Conservation (phyloP, 768 basidiomycete genomes). For the Melanogaster broomeanus region DNA sequence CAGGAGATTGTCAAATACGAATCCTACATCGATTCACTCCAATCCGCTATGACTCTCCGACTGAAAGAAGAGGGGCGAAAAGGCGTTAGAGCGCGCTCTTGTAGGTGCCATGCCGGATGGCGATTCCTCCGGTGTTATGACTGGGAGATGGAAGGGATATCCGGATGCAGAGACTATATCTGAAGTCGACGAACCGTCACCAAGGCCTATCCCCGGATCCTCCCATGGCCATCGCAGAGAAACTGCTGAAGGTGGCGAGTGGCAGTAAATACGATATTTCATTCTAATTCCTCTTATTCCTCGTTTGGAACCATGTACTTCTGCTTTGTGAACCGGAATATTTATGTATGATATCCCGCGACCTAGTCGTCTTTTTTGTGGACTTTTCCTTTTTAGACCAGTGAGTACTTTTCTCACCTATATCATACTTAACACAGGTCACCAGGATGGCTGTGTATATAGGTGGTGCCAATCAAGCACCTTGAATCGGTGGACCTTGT, state of each 20-base stretch:
- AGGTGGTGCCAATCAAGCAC: no score
- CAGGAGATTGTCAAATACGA: slow-evolving; percentile 96
- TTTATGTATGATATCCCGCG: slow-evolving; percentile 35
- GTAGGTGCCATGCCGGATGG: slow-evolving; percentile 36
- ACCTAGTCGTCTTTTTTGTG: slow-evolving; percentile 8
- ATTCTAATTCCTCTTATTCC: slow-evolving; percentile 21
- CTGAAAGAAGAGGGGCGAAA: slow-evolving; percentile 91
- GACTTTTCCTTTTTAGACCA: slow-evolving; percentile 5
- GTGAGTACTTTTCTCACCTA: slow-evolving; percentile 8
- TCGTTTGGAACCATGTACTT: slow-evolving; percentile 7
- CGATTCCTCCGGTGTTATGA: slow-evolving; percentile 26
- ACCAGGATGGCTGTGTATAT: not conserved
- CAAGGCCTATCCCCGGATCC: slow-evolving; percentile 24
- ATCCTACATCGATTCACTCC: slow-evolving; percentile 90
- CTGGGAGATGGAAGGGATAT: slow-evolving; percentile 41
- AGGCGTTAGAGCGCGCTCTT: slow-evolving; percentile 66
- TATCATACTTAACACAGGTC: not conserved
- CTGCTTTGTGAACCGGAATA: slow-evolving; percentile 18
- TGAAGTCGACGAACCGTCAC: slow-evolving; percentile 45
- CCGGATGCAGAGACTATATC: slow-evolving; percentile 47
- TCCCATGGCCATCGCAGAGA: slow-evolving; percentile 45
- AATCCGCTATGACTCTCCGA: slow-evolving; percentile 78
- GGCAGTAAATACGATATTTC: slow-evolving; percentile 21
- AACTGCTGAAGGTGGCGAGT: slow-evolving; percentile 39
- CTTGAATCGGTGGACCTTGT: no score